These are phyloP conservation scores for Euphorbia corollata DNA, from an alignment of 441 rosid genomes.

Conservation along the genomic window DNA sequence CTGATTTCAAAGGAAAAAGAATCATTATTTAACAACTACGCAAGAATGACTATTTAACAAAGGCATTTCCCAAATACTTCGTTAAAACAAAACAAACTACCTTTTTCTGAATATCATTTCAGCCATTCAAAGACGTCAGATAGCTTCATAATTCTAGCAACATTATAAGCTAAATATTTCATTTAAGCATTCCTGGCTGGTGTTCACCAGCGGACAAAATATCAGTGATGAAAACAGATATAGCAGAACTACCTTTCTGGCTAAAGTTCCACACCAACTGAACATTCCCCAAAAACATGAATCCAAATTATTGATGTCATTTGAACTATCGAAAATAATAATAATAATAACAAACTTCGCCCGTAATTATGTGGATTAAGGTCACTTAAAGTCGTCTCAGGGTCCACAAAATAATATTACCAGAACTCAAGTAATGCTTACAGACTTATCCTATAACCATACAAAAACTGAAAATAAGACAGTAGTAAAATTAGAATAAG, in stretches of 20 bases:
- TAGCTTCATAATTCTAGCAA: not conserved
- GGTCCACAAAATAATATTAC: not conserved
- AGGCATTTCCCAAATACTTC: not conserved
- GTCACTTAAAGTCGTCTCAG: not conserved
- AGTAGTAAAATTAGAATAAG: not conserved
- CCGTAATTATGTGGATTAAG: not conserved
- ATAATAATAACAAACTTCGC: not conserved
- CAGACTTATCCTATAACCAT: not conserved
- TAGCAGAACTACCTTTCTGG: not conserved
- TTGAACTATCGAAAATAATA: not conserved
- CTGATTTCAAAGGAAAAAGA: too few relatives aligned
- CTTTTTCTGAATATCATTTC: not conserved
- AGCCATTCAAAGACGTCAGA: not conserved
- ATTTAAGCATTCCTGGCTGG: not conserved
- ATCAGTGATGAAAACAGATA: not conserved
- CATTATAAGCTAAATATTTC: not conserved
- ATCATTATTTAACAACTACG: too few relatives aligned
- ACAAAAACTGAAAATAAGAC: not conserved
- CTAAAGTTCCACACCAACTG: not conserved
- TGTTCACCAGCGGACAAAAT: not conserved
- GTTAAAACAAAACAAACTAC: not conserved
- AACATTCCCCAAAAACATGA: not conserved
- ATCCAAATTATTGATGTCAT: not conserved
- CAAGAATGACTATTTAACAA: not conserved
- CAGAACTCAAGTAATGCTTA: not conserved